Evolutionary conservation across 2,329 filamentous ascomycete species (phyloP).

Genomic region (Claviceps sp.): DNA sequence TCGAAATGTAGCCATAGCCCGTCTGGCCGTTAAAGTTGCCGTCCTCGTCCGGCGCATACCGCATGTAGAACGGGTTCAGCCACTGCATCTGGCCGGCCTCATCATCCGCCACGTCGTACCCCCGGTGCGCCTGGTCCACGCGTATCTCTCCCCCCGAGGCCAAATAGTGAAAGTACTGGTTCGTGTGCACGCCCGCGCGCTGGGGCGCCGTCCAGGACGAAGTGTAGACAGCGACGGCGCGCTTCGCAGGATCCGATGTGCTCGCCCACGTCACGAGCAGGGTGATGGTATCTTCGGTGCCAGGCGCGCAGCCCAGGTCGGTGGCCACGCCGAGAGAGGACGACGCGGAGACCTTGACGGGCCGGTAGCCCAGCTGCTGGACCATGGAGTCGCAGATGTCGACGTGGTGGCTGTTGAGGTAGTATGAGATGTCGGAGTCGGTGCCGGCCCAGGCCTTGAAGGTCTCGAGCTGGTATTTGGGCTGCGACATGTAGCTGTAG

Average conservation of each 20-base stretch:
- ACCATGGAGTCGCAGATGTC: slow-evolving; percentile 92
- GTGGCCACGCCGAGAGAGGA: slow-evolving; percentile 69
- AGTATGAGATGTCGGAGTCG: slow-evolving; percentile 90
- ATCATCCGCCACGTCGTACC: slow-evolving; percentile 90
- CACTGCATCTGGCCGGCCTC: slow-evolving; percentile 56
- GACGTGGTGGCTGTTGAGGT: slow-evolving; percentile 89
- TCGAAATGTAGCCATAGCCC: slow-evolving; percentile 85
- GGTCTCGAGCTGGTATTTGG: slow-evolving; percentile 80
- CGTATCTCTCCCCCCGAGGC: slow-evolving; percentile 72
- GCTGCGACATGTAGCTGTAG: slow-evolving; percentile 93
- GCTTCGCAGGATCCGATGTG: slow-evolving; percentile 51
- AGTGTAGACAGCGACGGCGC: slow-evolving; percentile 81
- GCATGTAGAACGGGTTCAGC: slow-evolving; percentile 95
- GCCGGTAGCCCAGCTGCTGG: slow-evolving; percentile 54
- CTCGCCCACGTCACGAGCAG: slow-evolving; percentile 80
- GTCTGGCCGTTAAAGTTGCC: slow-evolving; percentile 87
- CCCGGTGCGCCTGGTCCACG: slow-evolving; percentile 85
- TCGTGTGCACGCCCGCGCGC: slow-evolving; percentile 86
- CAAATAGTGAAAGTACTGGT: slow-evolving; percentile 96
- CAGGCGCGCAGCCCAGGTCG: slow-evolving; percentile 60
- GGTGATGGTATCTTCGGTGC: slow-evolving; percentile 88
- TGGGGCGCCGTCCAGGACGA: slow-evolving; percentile 91
- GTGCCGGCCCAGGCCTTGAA: slow-evolving; percentile 91
- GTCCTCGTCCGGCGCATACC: slow-evolving; percentile 85
- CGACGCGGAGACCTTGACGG: slow-evolving; percentile 65